Base-by-base conservation (phyloP, 306 rosid genomes). In the Vigna angularis region DNA sequence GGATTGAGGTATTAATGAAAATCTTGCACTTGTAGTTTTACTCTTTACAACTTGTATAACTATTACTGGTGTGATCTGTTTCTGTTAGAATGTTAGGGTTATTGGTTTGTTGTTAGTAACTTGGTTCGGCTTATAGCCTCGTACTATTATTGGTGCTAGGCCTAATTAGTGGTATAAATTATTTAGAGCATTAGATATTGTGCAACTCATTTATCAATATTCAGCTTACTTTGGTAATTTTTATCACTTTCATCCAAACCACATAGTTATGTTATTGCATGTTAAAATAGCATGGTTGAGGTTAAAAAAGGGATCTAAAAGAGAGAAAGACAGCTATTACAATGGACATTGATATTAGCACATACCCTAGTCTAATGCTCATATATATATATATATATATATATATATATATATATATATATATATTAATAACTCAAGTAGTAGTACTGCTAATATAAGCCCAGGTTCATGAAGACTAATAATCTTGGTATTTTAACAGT, bases 1-100 rank as follows among this genome's bases (percentile, higher is more conserved):
- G 98, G 98, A 88, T 94, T 87, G 98, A 94, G 98, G 98, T 94
- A 85, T 18, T 42, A 18, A 38, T 65, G 40, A 9, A 40, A 58
- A 28, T 44, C 26, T 65, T 65, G 57, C 55, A 44, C 53, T 30
- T 30, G 4, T 63, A 34, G 16, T 70, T 63, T 66, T 57, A 9
- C 51, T 38, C 72, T 78, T 22, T 12, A 42, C 63, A 48, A 38
- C 66, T 67, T 74, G 26, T 26, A 6, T 72, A 28, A 68, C 9
- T 64, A 20, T 44, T 70, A 11, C 38, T 20, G 52, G 6, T 0
- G 48, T 52, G 55, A 64, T 73, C n/a, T 24, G 6, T 71, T 72
- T 50, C 32, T 40, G 51, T 53, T 50, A 65, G 68, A 72, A 51
- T 72, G 47, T 64, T 52, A 64, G 38, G 49, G 40, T 42, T 36